Conservation (phyloP, 2,329 filamentous ascomycete genomes). For the Aureobasidium vineae region DNA sequence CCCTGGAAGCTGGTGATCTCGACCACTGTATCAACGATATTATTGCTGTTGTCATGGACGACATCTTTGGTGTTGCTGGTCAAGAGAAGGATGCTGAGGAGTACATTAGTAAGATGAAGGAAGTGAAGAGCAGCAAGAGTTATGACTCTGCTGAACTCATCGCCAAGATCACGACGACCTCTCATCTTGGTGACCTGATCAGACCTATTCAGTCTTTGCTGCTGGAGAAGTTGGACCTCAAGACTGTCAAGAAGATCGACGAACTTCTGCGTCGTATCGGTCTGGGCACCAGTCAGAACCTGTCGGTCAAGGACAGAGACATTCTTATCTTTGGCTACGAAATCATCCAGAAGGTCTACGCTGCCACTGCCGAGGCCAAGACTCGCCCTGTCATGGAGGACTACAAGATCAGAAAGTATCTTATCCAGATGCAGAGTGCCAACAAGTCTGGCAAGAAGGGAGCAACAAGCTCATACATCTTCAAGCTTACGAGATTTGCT, state of each 20-base stretch:
- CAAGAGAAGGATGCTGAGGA: conserved; percentile 97
- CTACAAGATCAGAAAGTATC: conserved; percentile 66
- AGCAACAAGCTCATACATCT: conserved; percentile 72
- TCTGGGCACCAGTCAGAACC: conserved; percentile 77
- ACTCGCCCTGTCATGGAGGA: conserved; percentile 50
- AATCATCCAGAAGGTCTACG: conserved; percentile 80
- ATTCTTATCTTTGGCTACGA: conserved; percentile 95
- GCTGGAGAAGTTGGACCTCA: conserved; percentile 77
- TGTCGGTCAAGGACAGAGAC: conserved; percentile 72
- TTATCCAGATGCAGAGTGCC: conserved; percentile 72
- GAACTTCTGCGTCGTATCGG: conserved; percentile 80
- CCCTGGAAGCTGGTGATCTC: conserved; percentile 75
- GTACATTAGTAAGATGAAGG: conserved; percentile 93
- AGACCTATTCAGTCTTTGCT: conserved; percentile 75
- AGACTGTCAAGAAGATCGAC: conserved; percentile 85
- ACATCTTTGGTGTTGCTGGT: conserved; percentile 88
- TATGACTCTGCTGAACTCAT: conserved; percentile 96
- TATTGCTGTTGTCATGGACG: conserved; percentile 88
- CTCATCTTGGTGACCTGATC: conserved; percentile 70
- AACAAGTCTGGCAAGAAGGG: conserved; percentile 71
- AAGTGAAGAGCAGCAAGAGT: conserved; percentile 97
- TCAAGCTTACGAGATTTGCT: conserved; percentile 85
- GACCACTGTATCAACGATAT: conserved; percentile 82
- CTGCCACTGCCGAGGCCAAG: conserved; percentile 43
- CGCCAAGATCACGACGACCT: conserved; percentile 75